Base-by-base conservation (phyloP, 2,329 filamentous ascomycete species). In the Aulographum hederae region DNA sequence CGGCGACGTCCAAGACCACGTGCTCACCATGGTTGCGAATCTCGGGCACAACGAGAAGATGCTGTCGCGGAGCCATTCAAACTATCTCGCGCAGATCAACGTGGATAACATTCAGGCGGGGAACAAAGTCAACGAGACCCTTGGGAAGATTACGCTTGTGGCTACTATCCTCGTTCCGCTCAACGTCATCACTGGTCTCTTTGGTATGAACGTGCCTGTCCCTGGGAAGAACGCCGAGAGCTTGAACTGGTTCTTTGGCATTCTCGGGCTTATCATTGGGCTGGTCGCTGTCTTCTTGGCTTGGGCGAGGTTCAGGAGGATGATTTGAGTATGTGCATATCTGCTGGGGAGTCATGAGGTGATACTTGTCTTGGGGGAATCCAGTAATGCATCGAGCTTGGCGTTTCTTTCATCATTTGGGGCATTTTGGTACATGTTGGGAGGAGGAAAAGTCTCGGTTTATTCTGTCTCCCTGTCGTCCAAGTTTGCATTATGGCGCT, bases 11-110 rank as follows among this genome's bases (percentile, higher is more conserved):
- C 89, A 98, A 55, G 89, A 98, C 57, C 89, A 98, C 67, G 86
- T 98, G 32, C 82, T 98, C 37, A 98, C 89, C 28, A 95, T 95
- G 86, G 92, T 93, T 69, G 89, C 80, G 43, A 98, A 92, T 54
- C 57, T 98, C 44, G 73, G 73, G 1, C 89, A 98, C 51, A 94
- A 93, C 43, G 89, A 98, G 53, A 95, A 95, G 65, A 94, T 98
- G 67, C 67, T 98, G 31, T 85, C 78, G 18, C 78, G 89, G 15
- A 79, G 80, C 2, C 89, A 98, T 60, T 81, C 78, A 61, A 98
- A 95, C 53, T 95, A 98, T 49, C 67, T 98, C 23, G 86, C 89
- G 1, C 89, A 94, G 49, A 71, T 95, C 38, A 86, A 78, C 25
- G 85, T 95, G 44, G 82, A 91, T 52, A 86, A 80, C 53, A 80